These are phyloP conservation scores for Pseudoturritis turrita DNA, from an alignment of 345 rosid genomes.

Conservation along the genomic window DNA sequence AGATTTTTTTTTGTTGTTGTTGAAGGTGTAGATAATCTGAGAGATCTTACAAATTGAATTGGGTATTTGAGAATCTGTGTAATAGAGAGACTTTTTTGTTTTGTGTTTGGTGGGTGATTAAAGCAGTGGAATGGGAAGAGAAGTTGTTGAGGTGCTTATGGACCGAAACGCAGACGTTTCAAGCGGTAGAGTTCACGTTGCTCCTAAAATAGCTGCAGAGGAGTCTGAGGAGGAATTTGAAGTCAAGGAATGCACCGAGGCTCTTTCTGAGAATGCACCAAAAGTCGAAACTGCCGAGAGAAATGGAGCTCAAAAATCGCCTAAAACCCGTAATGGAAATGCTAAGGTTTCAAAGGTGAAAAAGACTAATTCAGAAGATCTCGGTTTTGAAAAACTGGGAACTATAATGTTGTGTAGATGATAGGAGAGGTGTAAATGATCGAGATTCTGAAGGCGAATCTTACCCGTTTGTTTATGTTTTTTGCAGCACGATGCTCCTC, in stretches of 20 bases:
- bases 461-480: background rate
- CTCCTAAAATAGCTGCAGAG: slow-evolving; percentile 49
- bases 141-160: slow-evolving; percentile 51
- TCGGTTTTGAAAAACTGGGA: background rate
- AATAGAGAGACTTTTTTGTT: background rate
- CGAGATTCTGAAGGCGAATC: background rate
- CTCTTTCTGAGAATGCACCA: slow-evolving; percentile 10
- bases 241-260: slow-evolving; percentile 50
- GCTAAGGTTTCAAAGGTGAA: slow-evolving; percentile 25
- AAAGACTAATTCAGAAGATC: background rate
- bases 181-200: slow-evolving; percentile 38
- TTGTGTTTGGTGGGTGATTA: background rate
- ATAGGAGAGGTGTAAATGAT: background rate
- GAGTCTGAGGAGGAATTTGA: slow-evolving; percentile 51
- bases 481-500: slow-evolving; percentile 55
- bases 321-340: slow-evolving; percentile 13
- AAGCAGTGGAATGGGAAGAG: slow-evolving; percentile 81
- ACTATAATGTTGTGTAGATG: background rate
- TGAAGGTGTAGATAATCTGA: background rate
- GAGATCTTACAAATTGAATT: slow-evolving; percentile 54
- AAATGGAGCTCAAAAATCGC: slow-evolving; percentile 2
- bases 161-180: slow-evolving; percentile 56
- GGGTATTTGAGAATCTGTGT: background rate
- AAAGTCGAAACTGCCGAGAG: slow-evolving; percentile 17
- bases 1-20: background rate